Evolutionary conservation across 257 asterid genomes (phyloP).

Genomic region (Gentiana straminea): DNA sequence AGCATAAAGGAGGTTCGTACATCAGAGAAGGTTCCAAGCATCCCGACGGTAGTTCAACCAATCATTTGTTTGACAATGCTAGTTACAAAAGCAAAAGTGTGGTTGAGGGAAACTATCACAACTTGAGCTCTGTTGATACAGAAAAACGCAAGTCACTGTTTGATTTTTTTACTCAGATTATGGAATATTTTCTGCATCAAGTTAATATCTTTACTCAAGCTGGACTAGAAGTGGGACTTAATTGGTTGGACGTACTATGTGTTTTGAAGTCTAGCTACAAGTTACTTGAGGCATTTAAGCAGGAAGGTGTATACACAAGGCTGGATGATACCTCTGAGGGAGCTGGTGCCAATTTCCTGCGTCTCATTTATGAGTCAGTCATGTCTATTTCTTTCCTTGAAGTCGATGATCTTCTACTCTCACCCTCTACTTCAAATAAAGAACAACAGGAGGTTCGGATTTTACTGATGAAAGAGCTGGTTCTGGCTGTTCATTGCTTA

Average conservation of each 20-base stretch:
- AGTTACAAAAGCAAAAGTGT: conserved; percentile 10
- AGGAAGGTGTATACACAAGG: conserved; percentile 50
- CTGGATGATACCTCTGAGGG: conserved; percentile 76
- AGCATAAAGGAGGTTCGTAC: conserved; percentile 38
- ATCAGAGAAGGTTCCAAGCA: conserved; percentile 22
- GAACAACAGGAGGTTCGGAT: conserved; percentile 29
- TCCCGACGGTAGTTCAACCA: conserved; percentile 13
- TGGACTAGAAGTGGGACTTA: conserved; percentile 24
- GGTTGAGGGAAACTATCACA: conserved; percentile 17
- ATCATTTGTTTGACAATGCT: conserved; percentile 12
- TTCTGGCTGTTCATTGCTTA: conserved; percentile 41
- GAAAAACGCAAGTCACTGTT: conserved; percentile 48
- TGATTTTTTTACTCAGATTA: conserved; percentile 58
- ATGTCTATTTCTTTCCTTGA: conserved; percentile 38
- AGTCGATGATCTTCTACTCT: conserved; percentile 22
- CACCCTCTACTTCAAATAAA: conserved; percentile 27
- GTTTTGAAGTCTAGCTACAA: conserved; percentile 48
- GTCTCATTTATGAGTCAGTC: conserved; percentile 39
- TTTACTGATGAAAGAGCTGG: conserved; percentile 52
- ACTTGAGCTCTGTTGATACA: conserved; percentile 28
- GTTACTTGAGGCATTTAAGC: conserved; percentile 41
- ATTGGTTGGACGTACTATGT: conserved; percentile 28
- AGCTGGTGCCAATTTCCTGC: conserved; percentile 54
- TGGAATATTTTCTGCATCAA: conserved; percentile 56
- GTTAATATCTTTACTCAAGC: conserved; percentile 31